Evolutionary conservation across 768 basidiomycete species (phyloP).

Genomic region (Harrya chromipes): DNA sequence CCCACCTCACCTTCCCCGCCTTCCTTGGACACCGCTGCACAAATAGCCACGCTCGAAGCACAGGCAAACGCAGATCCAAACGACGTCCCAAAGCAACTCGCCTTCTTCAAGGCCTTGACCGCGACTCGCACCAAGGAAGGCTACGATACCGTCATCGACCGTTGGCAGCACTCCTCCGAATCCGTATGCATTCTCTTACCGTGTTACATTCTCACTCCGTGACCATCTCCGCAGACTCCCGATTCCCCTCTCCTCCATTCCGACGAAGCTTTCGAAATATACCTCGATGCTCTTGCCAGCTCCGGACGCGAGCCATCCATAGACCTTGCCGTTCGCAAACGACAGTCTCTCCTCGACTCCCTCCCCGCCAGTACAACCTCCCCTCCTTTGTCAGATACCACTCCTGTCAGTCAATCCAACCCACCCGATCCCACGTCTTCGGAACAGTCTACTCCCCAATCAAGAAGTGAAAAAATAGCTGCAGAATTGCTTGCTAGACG

Average conservation of each 20-base stretch:
- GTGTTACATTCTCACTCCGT: conserved; percentile 1
- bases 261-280: conserved; percentile 71
- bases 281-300: conserved; percentile 64
- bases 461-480: conserved; percentile 43
- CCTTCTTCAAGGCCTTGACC: conserved; percentile 63
- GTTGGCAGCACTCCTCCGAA: conserved; percentile 84
- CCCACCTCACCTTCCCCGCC: conserved; percentile 40
- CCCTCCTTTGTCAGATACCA: conserved; percentile 12
- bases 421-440: conserved; percentile 13
- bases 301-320: conserved; percentile 56
- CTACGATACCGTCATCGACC: conserved; percentile 67
- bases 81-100: conserved; percentile 66
- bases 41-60: conserved; percentile 71
- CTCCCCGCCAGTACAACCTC: conserved; percentile 17
- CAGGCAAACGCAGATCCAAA: conserved; percentile 73
- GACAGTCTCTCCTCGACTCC: conserved; percentile 59
- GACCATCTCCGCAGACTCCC: conserved; percentile 47
- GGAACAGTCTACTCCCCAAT: conserved; percentile 14
- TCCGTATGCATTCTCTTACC: conserved; percentile 52
- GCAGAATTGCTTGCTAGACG: conserved; percentile 37
- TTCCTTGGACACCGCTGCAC: conserved; percentile 62
- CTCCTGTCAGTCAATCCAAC: conserved; percentile 15
- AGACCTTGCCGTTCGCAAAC: conserved; percentile 60
- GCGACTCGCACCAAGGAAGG: conserved; percentile 64
- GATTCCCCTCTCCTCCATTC: conserved; percentile 67